These are phyloP conservation scores for Plasmodium knowlesi DNA, from an alignment of 169 alveolate species.

Conservation along the genomic window DNA sequence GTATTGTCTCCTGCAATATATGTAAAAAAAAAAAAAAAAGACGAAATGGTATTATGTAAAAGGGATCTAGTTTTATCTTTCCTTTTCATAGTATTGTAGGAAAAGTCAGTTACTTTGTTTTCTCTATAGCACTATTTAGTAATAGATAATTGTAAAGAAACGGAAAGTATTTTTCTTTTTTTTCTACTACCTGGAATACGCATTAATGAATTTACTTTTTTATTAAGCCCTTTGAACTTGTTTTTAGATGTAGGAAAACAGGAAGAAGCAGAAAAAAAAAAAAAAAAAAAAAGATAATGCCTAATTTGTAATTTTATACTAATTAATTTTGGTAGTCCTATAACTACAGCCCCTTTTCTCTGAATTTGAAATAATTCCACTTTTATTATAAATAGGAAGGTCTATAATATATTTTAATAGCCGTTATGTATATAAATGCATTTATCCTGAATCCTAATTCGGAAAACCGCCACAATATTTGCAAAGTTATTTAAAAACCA, in stretches of 20 bases:
- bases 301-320: not conserved
- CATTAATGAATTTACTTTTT: not conserved
- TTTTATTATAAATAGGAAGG: not conserved
- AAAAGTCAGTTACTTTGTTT: not conserved
- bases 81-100: not conserved
- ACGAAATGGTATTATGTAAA: not conserved
- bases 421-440: not conserved
- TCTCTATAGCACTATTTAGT: not conserved
- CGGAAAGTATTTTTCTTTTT: not conserved
- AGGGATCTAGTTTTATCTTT: not conserved
- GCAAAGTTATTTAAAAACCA: not conserved
- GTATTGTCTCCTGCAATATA: not conserved
- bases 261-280: not conserved
- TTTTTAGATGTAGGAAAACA: constrained; percentile 1
- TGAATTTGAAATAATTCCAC: not conserved
- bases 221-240: not conserved
- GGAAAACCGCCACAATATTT: not conserved
- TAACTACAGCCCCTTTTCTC: not conserved
- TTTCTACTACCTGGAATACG: not conserved
- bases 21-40: not conserved
- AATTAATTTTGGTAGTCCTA: not conserved
- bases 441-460: not conserved
- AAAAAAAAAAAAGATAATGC: not conserved
- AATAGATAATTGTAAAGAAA: not conserved
- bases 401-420: too few species aligned